Conservation (phyloP, 305 asterid species). For the Euphrasia arctica region DNA sequence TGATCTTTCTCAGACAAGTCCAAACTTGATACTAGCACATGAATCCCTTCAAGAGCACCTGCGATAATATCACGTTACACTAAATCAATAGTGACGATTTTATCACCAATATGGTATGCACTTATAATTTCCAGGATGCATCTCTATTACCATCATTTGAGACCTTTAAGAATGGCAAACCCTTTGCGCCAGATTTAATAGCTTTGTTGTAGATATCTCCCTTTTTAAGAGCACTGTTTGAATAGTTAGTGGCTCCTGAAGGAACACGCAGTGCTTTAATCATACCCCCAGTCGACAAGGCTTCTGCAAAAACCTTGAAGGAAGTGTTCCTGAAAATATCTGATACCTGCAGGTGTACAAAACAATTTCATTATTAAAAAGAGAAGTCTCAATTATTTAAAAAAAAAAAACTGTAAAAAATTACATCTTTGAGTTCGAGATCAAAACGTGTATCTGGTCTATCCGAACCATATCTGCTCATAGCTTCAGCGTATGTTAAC, state of each 20-base stretch:
- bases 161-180: slow-evolving; percentile 89
- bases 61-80: slow-evolving; percentile 23
- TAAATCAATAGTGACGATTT: slow-evolving; percentile 5
- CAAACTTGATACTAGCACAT: slow-evolving; percentile 72
- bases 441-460: slow-evolving; percentile 87
- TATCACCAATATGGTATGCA: slow-evolving; percentile 4
- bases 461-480: slow-evolving; percentile 87
- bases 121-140: slow-evolving; percentile 12
- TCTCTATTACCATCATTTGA: slow-evolving; percentile 54
- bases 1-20: slow-evolving; percentile 43
- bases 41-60: slow-evolving; percentile 92
- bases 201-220: slow-evolving; percentile 87
- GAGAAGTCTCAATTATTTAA: not conserved
- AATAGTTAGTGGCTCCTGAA: slow-evolving; percentile 68
- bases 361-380: slow-evolving; percentile 13
- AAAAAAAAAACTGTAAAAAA: slow-evolving; percentile 17
- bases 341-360: slow-evolving; percentile 61
- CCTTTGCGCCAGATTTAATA: slow-evolving; percentile 90
- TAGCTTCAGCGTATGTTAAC: slow-evolving; percentile 88
- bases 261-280: slow-evolving; percentile 79
- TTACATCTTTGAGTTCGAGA: slow-evolving; percentile 78
- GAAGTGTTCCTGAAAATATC: slow-evolving; percentile 59
- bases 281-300: slow-evolving; percentile 60
- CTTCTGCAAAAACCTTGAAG: slow-evolving; percentile 82
- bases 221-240: slow-evolving; percentile 88